Conservation (phyloP, 1,139 yeast genomes). For the Nakaseomyces kungkrabaensis region DNA sequence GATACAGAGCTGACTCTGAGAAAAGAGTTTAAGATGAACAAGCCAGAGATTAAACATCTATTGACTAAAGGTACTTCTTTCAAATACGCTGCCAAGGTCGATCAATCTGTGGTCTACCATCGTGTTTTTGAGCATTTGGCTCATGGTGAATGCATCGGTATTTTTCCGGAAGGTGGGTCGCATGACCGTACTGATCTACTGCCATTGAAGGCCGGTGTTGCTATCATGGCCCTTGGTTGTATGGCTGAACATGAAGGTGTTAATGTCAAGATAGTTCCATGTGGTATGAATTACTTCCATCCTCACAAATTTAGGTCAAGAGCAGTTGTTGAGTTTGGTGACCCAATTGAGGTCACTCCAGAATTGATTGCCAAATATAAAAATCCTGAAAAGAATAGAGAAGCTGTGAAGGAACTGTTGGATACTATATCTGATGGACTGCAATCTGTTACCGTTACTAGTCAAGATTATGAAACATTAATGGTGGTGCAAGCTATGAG, state of each 20-base stretch:
- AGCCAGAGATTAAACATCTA: constrained; percentile 35
- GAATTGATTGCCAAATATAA: constrained; percentile 58
- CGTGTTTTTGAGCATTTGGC: constrained; percentile 75
- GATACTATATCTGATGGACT: constrained; percentile 66
- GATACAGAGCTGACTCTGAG: constrained; percentile 66
- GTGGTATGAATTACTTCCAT: constrained; percentile 95
- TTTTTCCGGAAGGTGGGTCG: constrained; percentile 96
- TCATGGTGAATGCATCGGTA: constrained; percentile 78
- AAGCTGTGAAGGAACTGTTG: constrained; percentile 62
- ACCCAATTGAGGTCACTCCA: constrained; percentile 63
- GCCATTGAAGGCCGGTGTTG: constrained; percentile 95
- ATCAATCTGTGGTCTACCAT: constrained; percentile 74
- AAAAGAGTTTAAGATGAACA: constrained; percentile 55
- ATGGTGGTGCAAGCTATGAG: constrained; percentile 92
- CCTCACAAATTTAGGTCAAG: constrained; percentile 91
- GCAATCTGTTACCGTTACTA: constrained; percentile 81
- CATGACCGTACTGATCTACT: constrained; percentile 87
- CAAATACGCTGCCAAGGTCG: constrained; percentile 72
- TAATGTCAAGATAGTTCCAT: constrained; percentile 79
- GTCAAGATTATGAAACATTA: constrained; percentile 85
- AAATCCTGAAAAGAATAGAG: constrained; percentile 55
- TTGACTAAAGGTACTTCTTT: constrained; percentile 47
- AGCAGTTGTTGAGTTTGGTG: constrained; percentile 91
- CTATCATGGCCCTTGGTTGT: constrained; percentile 95
- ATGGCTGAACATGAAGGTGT: constrained; percentile 61